Evolutionary conservation across 176 grass and related monocot species (phyloP).

Genomic region (Luzula sylvatica): DNA sequence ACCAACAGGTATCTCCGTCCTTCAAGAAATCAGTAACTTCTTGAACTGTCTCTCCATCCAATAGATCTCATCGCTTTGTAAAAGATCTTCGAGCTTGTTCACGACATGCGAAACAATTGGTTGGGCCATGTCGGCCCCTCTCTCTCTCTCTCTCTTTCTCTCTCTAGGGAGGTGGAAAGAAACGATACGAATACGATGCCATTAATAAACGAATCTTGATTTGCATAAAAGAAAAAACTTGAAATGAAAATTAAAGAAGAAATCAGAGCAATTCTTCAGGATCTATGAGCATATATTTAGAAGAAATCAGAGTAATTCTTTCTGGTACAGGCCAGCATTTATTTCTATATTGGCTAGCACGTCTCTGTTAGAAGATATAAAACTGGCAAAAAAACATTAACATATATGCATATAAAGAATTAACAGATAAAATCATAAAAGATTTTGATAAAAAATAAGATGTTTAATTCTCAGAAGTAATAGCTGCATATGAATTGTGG

Average conservation of each 20-base stretch:
- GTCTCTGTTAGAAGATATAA: slow-evolving; percentile 1
- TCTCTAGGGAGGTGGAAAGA: too few relatives aligned
- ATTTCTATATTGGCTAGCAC: slow-evolving; percentile 1
- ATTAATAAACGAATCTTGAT: neutral
- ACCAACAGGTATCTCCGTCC: slow-evolving; percentile 10
- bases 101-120: slow-evolving; percentile 4
- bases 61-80: slow-evolving; percentile 10
- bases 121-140: slow-evolving; percentile 21
- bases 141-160: too few relatives aligned
- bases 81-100: slow-evolving; percentile 19
- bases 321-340: neutral
- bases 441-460: too few relatives aligned
- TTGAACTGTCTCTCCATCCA: slow-evolving; percentile 25
- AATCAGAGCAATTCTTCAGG: neutral
- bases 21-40: slow-evolving; percentile 20
- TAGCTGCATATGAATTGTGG: too few relatives aligned
- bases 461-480: too few relatives aligned
- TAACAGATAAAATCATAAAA: neutral
- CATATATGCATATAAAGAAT: neutral
- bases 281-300: too few relatives aligned
- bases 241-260: neutral
- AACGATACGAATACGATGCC: too few relatives aligned
- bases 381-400: neutral
- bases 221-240: neutral
- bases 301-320: too few relatives aligned